Percentiles rank a stretch among this genome's conserved stretches.
Conservation (phyloP, 2,329 filamentous ascomycete genomes). For the Penicillium sp. region DNA sequence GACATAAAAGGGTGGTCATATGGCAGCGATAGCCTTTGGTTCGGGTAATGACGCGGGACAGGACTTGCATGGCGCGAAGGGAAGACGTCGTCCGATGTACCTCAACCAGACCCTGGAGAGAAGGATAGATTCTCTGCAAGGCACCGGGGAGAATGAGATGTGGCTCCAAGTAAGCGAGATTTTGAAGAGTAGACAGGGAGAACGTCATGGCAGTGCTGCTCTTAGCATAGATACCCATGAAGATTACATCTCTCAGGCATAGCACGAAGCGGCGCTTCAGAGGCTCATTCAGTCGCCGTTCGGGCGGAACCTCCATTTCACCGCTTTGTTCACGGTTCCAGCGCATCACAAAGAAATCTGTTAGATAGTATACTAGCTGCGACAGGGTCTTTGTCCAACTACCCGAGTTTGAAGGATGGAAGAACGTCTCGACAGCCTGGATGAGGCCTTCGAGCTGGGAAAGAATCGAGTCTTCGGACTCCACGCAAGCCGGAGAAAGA, state of each 20-base stretch:
- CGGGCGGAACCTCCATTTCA: constrained; percentile 79
- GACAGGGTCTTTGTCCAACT: constrained; percentile 84
- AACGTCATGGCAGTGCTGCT: constrained; percentile 87
- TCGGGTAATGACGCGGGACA: constrained; percentile 83
- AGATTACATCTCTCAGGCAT: constrained; percentile 84
- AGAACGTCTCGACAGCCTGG: constrained; percentile 95
- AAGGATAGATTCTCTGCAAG: constrained; percentile 92
- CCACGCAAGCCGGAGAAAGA: constrained; percentile 75
- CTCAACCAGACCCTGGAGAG: constrained; percentile 92
- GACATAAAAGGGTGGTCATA: constrained; percentile 85
- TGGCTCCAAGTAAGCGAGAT: constrained; percentile 84
- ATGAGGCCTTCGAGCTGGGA: constrained; percentile 84
- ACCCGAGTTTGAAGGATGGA: constrained; percentile 95
- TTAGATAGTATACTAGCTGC: constrained; percentile 85
- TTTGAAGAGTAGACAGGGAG: constrained; percentile 84
- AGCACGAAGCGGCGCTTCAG: constrained; percentile 85
- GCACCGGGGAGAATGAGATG: constrained; percentile 88
- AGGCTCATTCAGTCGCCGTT: constrained; percentile 72
- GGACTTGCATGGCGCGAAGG: constrained; percentile 82
- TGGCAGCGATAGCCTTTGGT: constrained; percentile 97
- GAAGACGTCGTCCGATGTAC: constrained; percentile 95
- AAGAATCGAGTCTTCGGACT: constrained; percentile 72
- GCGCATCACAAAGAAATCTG: constrained; percentile 93
- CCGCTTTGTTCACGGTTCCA: constrained; percentile 95
- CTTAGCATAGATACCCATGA: constrained; percentile 98